These are phyloP conservation scores for Candida montana DNA, from an alignment of 805 yeast genomes.

Conservation along the genomic window DNA sequence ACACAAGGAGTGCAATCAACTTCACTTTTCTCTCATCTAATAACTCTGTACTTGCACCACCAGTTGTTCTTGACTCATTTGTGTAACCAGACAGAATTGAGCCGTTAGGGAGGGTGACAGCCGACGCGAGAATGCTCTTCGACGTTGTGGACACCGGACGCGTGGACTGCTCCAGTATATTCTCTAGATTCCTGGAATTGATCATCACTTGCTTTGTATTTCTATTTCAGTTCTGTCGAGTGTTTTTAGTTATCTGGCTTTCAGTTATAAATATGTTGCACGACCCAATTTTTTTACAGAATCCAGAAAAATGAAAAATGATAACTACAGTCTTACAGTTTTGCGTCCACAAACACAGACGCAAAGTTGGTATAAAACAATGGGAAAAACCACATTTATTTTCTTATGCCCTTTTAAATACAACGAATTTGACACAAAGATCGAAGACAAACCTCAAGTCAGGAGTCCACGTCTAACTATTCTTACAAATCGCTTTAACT, in stretches of 20 bases:
- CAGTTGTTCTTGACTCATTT: neutral
- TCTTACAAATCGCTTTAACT: too few species aligned
- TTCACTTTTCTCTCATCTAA: constrained; percentile 4
- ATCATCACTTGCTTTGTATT: neutral
- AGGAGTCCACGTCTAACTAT: too few species aligned
- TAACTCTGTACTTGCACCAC: neutral
- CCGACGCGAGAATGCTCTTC: constrained; percentile 1
- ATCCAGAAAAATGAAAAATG: too few species aligned
- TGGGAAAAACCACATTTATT: too few species aligned
- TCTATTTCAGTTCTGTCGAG: neutral
- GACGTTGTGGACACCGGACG: constrained; percentile 5
- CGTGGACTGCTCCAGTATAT: constrained; percentile 5
- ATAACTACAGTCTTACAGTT: too few species aligned
- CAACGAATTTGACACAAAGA: too few species aligned
- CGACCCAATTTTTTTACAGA: too few species aligned
- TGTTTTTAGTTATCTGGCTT: neutral
- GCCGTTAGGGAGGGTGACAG: constrained; percentile 10
- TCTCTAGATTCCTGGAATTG: constrained; percentile 7
- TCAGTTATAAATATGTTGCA: too few species aligned
- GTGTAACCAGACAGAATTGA: constrained; percentile 7
- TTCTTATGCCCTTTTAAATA: too few species aligned
- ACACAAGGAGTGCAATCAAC: constrained; percentile 3
- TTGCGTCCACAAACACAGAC: too few species aligned
- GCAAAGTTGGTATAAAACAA: too few species aligned
- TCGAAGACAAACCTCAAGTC: too few species aligned